Conservation (phyloP, 352 stramenopile species). For the Phytopythium vexans region DNA sequence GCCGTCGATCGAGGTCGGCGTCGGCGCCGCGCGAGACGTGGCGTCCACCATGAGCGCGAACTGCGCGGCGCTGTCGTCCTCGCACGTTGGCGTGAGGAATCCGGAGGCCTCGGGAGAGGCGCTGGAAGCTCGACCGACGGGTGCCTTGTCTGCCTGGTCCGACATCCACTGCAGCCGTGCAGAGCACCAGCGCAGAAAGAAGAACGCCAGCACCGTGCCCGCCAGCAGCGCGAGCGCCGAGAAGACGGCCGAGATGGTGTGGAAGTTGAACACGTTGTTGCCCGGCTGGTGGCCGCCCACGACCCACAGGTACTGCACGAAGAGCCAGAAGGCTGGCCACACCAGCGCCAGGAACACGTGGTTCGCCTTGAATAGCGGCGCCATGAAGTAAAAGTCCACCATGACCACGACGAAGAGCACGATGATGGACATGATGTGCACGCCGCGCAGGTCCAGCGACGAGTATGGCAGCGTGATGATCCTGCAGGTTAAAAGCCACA, state of each 20-base stretch:
- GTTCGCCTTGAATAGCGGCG: conserved; percentile 55
- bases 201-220: conserved; percentile 39
- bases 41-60: conserved; percentile 50
- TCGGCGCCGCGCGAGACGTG: conserved; percentile 8
- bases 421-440: conserved; percentile 32
- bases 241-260: conserved; percentile 35
- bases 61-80: conserved; percentile 22
- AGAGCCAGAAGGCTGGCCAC: conserved; percentile 53
- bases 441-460: conserved; percentile 18
- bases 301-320: conserved; percentile 57
- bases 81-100: conserved; percentile 19
- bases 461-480: conserved; percentile 38
- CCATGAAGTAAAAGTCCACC: conserved; percentile 60
- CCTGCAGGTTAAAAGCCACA: no score
- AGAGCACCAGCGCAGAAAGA: conserved; percentile 32
- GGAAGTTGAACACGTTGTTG: conserved; percentile 59
- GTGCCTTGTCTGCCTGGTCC: conserved; percentile 15
- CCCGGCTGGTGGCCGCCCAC: conserved; percentile 48
- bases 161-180: conserved; percentile 28
- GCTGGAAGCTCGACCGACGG: conserved; percentile 12
- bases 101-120: conserved; percentile 24
- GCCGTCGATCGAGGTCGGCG: no score
- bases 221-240: conserved; percentile 30
- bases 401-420: conserved; percentile 42
- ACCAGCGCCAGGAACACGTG: conserved; percentile 57